phyloP scores from a whole-genome alignment of 805 yeast genomes.

The Cyberlindnera subsufficiens region DNA sequence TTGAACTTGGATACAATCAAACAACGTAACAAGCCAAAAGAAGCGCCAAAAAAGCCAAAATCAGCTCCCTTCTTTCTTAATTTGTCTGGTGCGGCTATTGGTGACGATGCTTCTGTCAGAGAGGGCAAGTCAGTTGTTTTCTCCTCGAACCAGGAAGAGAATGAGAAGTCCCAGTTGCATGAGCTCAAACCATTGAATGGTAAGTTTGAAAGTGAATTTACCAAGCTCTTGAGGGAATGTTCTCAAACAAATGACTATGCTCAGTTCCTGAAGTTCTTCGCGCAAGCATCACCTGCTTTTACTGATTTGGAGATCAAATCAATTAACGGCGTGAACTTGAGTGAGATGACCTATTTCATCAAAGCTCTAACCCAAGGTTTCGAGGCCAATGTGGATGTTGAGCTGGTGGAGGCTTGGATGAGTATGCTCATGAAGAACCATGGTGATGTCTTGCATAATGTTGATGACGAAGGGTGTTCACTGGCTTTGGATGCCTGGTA shows the following conservation, averaged over 20 bases:
- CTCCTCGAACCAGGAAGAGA: conserved; percentile 5
- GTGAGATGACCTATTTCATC: conserved; percentile 61
- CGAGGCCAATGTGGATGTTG: conserved; percentile 53
- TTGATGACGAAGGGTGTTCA: conserved; percentile 34
- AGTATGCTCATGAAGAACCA: conserved; percentile 69
- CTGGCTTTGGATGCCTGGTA: conserved; percentile 47
- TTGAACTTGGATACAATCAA: conserved; percentile 79
- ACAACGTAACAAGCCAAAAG: conserved; percentile 83
- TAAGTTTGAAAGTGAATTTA: conserved; percentile 70
- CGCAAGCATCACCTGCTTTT: conserved; percentile 63
- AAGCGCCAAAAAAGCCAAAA: conserved; percentile 80
- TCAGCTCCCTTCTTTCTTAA: conserved; percentile 78
- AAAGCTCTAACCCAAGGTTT: conserved; percentile 62
- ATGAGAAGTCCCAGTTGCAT: conserved; percentile 9
- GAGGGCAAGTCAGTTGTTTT: conserved; percentile 26
- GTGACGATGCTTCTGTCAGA: conserved; percentile 53
- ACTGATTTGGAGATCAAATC: conserved; percentile 87
- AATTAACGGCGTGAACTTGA: conserved; percentile 50
- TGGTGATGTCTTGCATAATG: conserved; percentile 64
- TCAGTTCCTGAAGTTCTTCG: conserved; percentile 49
- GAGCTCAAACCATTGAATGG: conserved; percentile 27
- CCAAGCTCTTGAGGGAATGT: conserved; percentile 55
- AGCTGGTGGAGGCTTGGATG: conserved; percentile 77
- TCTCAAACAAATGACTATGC: conserved; percentile 31
- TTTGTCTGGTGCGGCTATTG: conserved; percentile 59